Evolutionary conservation across 2,329 filamentous ascomycete genomes (phyloP), one percentile per base, ranked within the genome.

Genomic region (Claviceps quebecensis): DNA sequence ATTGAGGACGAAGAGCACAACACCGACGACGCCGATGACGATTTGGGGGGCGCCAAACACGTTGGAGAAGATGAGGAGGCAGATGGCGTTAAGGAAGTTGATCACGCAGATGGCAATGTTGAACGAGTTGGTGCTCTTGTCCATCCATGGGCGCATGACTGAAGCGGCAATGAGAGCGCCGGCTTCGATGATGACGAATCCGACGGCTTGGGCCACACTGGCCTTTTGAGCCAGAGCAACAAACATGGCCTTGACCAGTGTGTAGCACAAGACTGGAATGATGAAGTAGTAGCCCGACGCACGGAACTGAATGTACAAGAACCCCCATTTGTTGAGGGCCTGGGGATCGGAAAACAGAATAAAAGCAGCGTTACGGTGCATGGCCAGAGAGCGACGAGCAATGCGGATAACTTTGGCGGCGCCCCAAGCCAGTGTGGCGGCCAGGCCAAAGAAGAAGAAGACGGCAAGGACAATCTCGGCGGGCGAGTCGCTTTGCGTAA

Each of bases 341-440:
- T 87, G 79, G n/a, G 90, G 89, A 61, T 97, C 90, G 2, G 91
- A 95, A 72, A 94, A 97, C 55, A 97, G 81, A 59, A 96, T 95
- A 69, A 96, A 96, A 29, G 90, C 91, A 26, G 91, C 89, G 71
- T 95, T 96, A 71, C 91, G 90, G 75, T 96, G 90, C 81, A 95
- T 87, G 52, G 78, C 70, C 56, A 95, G 85, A 36, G 90, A 96
- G 59, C 87, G 85, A 63, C 87, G 87, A 37, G 89, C 91, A 56
- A 97, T 85, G 51, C 81, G 80, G 60, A 95, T 86, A 56, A 97
- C 88, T 73, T 95, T 96, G 70, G 80, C 84, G 0, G 88, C 82
- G 46, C 90, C 91, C 87, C 88, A 96, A 22, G 71, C 83, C 37
- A 97, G 77, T 36, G 89, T 87, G 49, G 76, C 74, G 40, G 83